Conservation (phyloP, 805 yeast genomes). For the Yamadazyma sp. region DNA sequence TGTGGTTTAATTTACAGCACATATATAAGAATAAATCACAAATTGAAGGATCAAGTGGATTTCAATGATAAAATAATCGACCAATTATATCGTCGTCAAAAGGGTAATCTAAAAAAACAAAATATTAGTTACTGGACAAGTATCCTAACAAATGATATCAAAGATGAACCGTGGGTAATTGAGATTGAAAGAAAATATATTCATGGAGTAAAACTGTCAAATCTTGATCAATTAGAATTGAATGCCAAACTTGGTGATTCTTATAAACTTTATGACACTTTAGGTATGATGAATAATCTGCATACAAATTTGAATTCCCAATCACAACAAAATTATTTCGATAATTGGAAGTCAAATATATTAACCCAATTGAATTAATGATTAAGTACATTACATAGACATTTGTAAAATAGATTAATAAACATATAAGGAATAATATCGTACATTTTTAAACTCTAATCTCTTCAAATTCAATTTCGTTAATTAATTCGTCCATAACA, state of each 20-base stretch:
- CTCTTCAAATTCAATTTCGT: slow-evolving; percentile 38
- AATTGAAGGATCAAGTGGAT: slow-evolving; percentile 44
- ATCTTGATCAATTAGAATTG: slow-evolving; percentile 21
- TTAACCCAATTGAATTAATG: too few relatives aligned
- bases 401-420: too few relatives aligned
- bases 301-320: slow-evolving; percentile 26
- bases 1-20: slow-evolving; percentile 66
- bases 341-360: slow-evolving; percentile 15
- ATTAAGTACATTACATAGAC: too few relatives aligned
- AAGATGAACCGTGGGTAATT: slow-evolving; percentile 60
- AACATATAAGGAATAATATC: too few relatives aligned
- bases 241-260: slow-evolving; percentile 30
- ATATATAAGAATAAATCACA: slow-evolving; percentile 51
- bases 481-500: slow-evolving; percentile 51
- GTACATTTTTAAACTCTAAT: slow-evolving; percentile 6
- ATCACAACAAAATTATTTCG: slow-evolving; percentile 28
- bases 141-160: slow-evolving; percentile 51
- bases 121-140: slow-evolving; percentile 54
- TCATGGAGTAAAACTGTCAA: slow-evolving; percentile 17
- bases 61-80: slow-evolving; percentile 46
- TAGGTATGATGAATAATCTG: slow-evolving; percentile 36
- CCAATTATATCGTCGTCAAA: slow-evolving; percentile 50
- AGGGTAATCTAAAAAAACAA: slow-evolving; percentile 48
- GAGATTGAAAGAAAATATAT: slow-evolving; percentile 48
- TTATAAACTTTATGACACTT: slow-evolving; percentile 24